Evolutionary conservation across 2,329 filamentous ascomycete genomes (phyloP).

Genomic region (Colletotrichum sp.): DNA sequence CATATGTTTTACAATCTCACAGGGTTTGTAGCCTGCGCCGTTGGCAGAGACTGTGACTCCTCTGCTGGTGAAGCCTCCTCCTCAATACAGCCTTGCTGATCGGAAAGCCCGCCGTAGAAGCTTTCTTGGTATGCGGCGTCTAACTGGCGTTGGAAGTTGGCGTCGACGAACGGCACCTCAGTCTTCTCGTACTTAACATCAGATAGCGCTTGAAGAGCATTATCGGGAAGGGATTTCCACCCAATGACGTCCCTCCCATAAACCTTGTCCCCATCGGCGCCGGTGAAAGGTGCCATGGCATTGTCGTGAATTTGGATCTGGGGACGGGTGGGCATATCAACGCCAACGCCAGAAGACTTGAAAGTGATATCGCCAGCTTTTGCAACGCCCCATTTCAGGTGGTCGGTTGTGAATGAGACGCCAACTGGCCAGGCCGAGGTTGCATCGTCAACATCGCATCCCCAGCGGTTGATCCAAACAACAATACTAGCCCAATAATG

Average conservation of each 20-base stretch:
- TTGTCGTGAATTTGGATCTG: not conserved
- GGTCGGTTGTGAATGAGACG: not conserved
- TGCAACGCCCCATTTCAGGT: not conserved
- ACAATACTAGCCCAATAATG: not conserved
- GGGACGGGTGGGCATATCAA: not conserved
- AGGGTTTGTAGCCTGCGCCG: not conserved
- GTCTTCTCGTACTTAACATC: not conserved
- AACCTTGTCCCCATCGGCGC: not conserved
- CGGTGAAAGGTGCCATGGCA: not conserved
- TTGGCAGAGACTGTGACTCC: not conserved
- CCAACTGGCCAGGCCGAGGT: not conserved
- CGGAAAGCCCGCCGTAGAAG: not conserved
- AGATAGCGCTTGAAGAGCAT: not conserved
- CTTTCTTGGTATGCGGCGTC: not conserved
- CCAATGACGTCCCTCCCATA: not conserved
- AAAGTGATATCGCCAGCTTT: not conserved
- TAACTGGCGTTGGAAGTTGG: not conserved
- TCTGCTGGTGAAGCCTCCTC: not conserved
- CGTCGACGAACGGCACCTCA: not conserved
- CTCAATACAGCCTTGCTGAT: not conserved
- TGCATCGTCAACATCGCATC: not conserved
- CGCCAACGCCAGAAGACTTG: not conserved
- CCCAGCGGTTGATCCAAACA: not conserved
- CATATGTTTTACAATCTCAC: not conserved
- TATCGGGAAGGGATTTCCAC: not conserved